Base-by-base conservation (phyloP, 805 yeast genomes). In the Metschnikowia cerradonensis region DNA sequence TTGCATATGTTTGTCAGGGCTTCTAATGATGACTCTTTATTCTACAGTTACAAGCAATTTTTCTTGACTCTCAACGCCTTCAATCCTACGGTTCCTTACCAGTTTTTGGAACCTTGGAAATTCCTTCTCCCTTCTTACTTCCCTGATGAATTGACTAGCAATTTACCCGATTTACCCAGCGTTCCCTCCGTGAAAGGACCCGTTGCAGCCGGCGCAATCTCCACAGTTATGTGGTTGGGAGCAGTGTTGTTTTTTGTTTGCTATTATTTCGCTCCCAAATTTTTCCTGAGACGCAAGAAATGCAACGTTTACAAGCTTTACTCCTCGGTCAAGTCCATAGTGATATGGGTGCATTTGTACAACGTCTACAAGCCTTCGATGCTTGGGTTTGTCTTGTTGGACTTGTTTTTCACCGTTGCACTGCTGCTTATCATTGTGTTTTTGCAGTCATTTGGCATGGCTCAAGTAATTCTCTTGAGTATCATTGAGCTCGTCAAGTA, bases 291-390 rank as follows among this genome's bases (percentile, higher is more conserved):
- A 17, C 13, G 63, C 1, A 44, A 32, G 2, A 50, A 56, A 49
- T 54, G 54, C 17, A 65, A 61, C 11, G 56, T 67, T 15, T 48
- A 66, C 3, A 63, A 64, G 52, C 56, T 80, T 4, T 81, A 80
- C 56, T 73, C 81, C 3, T 78, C 82, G 1, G 65, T 78, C 49
- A 72, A 68, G 47, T 64, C 73, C 5, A 72, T 80, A 37, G 66
- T 78, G 46, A 48, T 72, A 2, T 81, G 83, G 82, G 71, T 77
- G 3, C 65, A 67, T 43, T 58, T 70, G 22, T 80, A 79, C 59
- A 67, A 71, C 48, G 64, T 67, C 15, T 77, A 73, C 59, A 68
- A 71, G 22, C 82, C 83, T 1, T 60, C 67, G 14, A 64, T 66
- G 51, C 68, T 75, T 1, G 64, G 61, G 47, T 79, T 65, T 54